A percentile compares a stretch with the other conserved stretches of the same genome.
These are phyloP conservation scores for Wolfiporia cocos DNA, from an alignment of 1,284 basidiomycete genomes.

Conservation along the genomic window DNA sequence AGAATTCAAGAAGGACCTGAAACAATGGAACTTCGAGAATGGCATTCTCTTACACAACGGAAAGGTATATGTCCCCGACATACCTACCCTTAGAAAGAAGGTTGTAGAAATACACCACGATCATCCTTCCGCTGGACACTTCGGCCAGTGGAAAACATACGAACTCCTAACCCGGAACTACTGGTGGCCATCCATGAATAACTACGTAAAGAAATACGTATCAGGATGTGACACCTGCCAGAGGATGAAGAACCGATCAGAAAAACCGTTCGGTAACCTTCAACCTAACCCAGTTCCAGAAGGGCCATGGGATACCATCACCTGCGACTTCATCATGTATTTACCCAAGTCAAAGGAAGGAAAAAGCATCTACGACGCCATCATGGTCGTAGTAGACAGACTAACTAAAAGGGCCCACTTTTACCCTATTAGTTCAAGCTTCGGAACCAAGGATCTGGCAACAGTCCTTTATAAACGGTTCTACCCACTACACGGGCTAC, in stretches of 20 bases:
- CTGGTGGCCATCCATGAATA: background rate
- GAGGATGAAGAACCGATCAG: background rate
- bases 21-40: conserved; percentile 3
- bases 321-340: conserved; percentile 32
- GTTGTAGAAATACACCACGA: conserved; percentile 26
- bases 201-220: conserved; percentile 15
- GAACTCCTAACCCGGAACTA: background rate
- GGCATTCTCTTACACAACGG: conserved; percentile 25
- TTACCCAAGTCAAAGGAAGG: conserved; percentile 28
- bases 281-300: conserved; percentile 16
- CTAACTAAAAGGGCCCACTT: conserved; percentile 23
- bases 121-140: conserved; percentile 26
- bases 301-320: conserved; percentile 29
- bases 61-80: conserved; percentile 21
- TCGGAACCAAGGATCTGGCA: conserved; percentile 25
- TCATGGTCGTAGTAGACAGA: conserved; percentile 28
- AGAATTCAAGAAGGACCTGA: background rate
- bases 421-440: conserved; percentile 20
- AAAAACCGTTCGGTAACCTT: background rate
- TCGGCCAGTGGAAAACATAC: conserved; percentile 16
- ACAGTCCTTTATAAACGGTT: conserved; percentile 18
- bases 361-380: conserved; percentile 14
- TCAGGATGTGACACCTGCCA: conserved; percentile 22
- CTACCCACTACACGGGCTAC: conserved; percentile 28
- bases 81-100: conserved; percentile 13